These are phyloP conservation scores for Alternaria brassicicola DNA, from an alignment of 2,329 filamentous ascomycete species.

Conservation along the genomic window DNA sequence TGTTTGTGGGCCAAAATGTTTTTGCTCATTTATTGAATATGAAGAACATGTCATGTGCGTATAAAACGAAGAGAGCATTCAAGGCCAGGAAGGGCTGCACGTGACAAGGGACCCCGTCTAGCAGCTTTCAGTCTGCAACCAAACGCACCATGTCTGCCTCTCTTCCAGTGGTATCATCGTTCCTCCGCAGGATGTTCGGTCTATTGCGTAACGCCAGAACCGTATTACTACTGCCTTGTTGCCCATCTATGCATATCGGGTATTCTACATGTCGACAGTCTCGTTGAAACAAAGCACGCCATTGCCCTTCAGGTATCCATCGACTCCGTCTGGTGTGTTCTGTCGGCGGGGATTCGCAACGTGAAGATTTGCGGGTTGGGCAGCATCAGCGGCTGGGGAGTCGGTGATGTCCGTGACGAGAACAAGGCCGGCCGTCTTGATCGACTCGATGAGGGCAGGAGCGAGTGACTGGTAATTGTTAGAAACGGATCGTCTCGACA, in stretches of 20 bases:
- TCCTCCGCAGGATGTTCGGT: not conserved
- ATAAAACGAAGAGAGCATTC: not conserved
- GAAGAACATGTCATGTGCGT: not conserved
- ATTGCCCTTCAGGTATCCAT: constrained; percentile 83
- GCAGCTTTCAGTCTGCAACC: not conserved
- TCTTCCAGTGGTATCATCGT: not conserved
- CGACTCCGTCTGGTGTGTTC: constrained; percentile 76
- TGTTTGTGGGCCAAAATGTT: not conserved
- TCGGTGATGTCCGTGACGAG: constrained; percentile 86
- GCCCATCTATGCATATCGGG: not conserved
- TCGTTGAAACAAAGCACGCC: constrained; percentile 93
- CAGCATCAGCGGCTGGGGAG: constrained; percentile 49
- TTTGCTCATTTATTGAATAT: not conserved
- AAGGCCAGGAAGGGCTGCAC: not conserved
- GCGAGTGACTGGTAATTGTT: constrained; percentile 76
- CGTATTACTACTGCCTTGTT: not conserved
- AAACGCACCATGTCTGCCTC: constrained; percentile 1
- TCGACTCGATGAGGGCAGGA: constrained; percentile 86
- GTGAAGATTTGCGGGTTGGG: constrained; percentile 45
- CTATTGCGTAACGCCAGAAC: constrained; percentile 11
- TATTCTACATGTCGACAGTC: constrained; percentile 66
- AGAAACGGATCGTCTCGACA: not conserved
- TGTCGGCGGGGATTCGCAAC: constrained; percentile 47
- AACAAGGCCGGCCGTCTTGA: constrained; percentile 92
- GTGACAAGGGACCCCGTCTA: not conserved